Base-by-base conservation (phyloP, 768 basidiomycete species). In the Calocybe gangraenosa region DNA sequence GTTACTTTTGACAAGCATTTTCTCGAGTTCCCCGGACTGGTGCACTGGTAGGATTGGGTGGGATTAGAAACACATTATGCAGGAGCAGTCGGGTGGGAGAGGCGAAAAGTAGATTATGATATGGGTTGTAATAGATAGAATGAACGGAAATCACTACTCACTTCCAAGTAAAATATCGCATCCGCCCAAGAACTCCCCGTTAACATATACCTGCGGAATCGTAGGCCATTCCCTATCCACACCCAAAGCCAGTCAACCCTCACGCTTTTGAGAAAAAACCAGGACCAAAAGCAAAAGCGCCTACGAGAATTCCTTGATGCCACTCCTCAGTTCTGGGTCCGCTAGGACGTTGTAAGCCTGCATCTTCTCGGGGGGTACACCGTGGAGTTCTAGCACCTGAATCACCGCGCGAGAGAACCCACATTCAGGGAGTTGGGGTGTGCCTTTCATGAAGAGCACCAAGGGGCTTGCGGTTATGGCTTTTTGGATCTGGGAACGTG, bases 371-470 rank as follows among this genome's bases (percentile, higher is more conserved):
- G 67, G 50, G 0, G 86, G 79, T 0, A 97, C 91, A 19, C 83
- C 82, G 34, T 94, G 86, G 31, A 90, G 64, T 38, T 91, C 89
- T 40, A 99, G 74, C 37, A 97, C 81, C 62, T 97, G 94, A 22
- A 92, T 78, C 0, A 87, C 92, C 0, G 95, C 95, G 40, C 95
- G 79, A 14, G 93, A 96, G 76, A 98, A 99, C 10, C 95, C 95
- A 50, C 95, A 98, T 56, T 92, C 83, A 1, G 95, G 95, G 5
- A 72, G 61, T 18, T 82, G 74, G 0, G 89, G 92, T 13, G 87
- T 92, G 8, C 96, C 96, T 62, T 99, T 99, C 95, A 99, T 98
- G 71, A 99, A 98, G 3, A 98, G 71, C 1, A 99, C 96, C 5
- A 98, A 76, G 0, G 93, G 93, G 35, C 78, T 79, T 1, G 76